Conservation (phyloP, 768 basidiomycete genomes). For the Leucogyrophana mollusca region DNA sequence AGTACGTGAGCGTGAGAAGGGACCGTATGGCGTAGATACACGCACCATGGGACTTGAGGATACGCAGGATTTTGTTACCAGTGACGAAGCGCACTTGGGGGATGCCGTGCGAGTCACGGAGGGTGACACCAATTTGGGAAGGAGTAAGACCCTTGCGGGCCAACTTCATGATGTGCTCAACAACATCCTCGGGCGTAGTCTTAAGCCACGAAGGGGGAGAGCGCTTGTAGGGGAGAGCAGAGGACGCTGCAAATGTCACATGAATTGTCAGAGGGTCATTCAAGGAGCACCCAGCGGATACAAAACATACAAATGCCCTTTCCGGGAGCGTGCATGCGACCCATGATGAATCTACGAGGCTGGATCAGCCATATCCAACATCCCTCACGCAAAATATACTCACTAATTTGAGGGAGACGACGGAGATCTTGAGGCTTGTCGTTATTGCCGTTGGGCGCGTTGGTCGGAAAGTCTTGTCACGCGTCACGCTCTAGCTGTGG, state of each 20-base stretch:
- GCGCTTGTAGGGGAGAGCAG: constrained; percentile 96
- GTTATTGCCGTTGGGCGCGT: constrained; percentile 30
- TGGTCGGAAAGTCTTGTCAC: constrained; percentile 24
- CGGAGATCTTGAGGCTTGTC: constrained; percentile 44
- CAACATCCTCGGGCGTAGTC: constrained; percentile 91
- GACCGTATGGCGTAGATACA: constrained; percentile 10
- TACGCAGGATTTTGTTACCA: constrained; percentile 98
- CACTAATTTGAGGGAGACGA: constrained; percentile 33
- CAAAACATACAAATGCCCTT: constrained; percentile 95
- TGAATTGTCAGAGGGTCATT: neutral
- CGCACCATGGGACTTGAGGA: constrained; percentile 92
- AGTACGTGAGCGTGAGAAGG: constrained; percentile 23
- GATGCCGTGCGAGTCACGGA: constrained; percentile 97
- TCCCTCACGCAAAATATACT: constrained; percentile 19
- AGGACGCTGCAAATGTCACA: constrained; percentile 73
- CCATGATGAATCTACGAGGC: constrained; percentile 57
- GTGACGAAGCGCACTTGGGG: constrained; percentile 98
- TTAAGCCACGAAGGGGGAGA: constrained; percentile 96
- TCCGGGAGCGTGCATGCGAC: constrained; percentile 99
- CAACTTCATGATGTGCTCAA: constrained; percentile 95
- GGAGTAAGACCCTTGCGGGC: constrained; percentile 97
- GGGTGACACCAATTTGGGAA: constrained; percentile 96
- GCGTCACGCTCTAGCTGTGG: constrained; percentile 37
- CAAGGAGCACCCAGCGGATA: constrained; percentile 10
- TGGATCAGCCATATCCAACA: constrained; percentile 13